phyloP scores from a whole-genome alignment of 495 filamentous ascomycete genomes.

The Neurospora sp. region DNA sequence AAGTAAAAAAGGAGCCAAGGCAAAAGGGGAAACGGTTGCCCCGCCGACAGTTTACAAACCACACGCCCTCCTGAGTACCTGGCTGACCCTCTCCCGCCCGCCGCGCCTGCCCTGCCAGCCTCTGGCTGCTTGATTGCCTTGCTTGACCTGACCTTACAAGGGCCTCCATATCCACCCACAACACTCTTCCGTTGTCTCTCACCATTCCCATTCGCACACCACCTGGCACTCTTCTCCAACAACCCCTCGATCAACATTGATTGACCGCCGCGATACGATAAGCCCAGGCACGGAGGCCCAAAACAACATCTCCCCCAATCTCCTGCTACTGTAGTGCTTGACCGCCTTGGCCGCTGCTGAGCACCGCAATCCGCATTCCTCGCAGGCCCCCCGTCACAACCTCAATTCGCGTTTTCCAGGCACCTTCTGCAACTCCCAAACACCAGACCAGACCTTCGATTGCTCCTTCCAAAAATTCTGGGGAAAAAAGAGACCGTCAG shows the following conservation, averaged over 20 bases:
- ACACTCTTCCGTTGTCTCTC: neutral
- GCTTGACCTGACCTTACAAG: neutral
- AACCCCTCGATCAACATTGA: neutral
- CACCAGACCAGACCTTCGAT: neutral
- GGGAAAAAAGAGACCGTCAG: neutral
- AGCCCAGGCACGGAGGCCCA: neutral
- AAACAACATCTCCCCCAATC: neutral
- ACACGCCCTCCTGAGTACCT: neutral
- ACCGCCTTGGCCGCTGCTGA: neutral
- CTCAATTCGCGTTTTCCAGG: neutral
- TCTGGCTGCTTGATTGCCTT: neutral
- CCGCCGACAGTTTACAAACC: conserved; percentile 25
- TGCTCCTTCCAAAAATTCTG: neutral
- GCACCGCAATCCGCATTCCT: neutral
- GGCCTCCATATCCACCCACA: neutral
- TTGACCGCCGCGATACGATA: neutral
- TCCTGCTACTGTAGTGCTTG: neutral
- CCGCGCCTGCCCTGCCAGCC: neutral
- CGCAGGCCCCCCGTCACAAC: neutral
- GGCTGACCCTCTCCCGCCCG: neutral
- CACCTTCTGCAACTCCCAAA: neutral
- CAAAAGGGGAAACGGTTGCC: conserved; percentile 21
- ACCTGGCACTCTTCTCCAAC: neutral
- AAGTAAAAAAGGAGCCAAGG: neutral
- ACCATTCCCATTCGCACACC: neutral